These are phyloP conservation scores for Nitzschia palea DNA, from an alignment of 108 stramenopile genomes.

Conservation along the genomic window DNA sequence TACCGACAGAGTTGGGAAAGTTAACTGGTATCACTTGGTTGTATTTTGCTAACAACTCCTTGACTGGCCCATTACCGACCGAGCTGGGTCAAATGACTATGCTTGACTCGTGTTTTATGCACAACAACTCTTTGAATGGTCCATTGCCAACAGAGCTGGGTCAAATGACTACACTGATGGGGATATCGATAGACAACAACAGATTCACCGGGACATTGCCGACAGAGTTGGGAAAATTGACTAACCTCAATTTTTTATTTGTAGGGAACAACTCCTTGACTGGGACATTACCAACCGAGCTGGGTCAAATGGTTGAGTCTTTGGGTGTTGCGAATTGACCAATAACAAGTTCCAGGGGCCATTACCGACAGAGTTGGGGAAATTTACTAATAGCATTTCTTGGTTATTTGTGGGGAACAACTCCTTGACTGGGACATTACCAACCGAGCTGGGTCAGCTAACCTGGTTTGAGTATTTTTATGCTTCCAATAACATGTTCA, in stretches of 20 bases:
- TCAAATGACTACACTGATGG: slow-evolving; percentile 39
- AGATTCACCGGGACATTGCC: slow-evolving; percentile 39
- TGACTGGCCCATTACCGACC: slow-evolving; percentile 28
- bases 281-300: too few species aligned
- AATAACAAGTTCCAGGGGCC: slow-evolving; percentile 35
- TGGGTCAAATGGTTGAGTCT: slow-evolving; percentile 22
- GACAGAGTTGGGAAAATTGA: slow-evolving; percentile 16
- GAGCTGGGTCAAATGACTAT: too few species aligned
- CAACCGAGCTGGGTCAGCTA: too few species aligned
- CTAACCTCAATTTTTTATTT: slow-evolving; percentile 13
- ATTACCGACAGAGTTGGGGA: slow-evolving; percentile 42
- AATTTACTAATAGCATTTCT: not conserved
- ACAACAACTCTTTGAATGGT: slow-evolving; percentile 48
- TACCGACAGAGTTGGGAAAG: slow-evolving; percentile 23
- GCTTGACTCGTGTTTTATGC: too few species aligned
- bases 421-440: too few species aligned
- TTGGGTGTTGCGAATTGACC: slow-evolving; percentile 50
- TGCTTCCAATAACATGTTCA: too few species aligned
- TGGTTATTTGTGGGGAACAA: too few species aligned
- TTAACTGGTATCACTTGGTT: not conserved
- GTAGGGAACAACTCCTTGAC: slow-evolving; percentile 16
- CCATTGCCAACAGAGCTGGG: slow-evolving; percentile 54
- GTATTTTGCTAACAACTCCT: slow-evolving; percentile 11
- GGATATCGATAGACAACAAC: slow-evolving; percentile 51
- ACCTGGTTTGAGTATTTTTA: too few species aligned